A percentile compares a stretch with the other conserved stretches of the same genome.
Conservation (phyloP, 2,329 filamentous ascomycete species). For the Cryphonectria japonica region DNA sequence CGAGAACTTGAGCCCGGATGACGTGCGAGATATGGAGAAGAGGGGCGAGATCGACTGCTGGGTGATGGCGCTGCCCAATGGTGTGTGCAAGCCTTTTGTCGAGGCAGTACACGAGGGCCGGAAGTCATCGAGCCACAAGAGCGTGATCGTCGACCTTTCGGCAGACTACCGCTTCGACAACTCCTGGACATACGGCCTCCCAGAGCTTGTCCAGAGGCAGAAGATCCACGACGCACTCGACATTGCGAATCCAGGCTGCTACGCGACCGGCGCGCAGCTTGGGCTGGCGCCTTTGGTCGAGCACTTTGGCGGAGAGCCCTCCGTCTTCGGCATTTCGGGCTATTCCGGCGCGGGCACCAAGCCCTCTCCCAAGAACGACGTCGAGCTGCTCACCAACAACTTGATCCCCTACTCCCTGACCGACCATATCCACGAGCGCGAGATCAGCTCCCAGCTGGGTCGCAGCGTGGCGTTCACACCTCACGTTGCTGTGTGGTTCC, state of each 20-base stretch:
- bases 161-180: constrained; percentile 92
- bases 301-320: constrained; percentile 76
- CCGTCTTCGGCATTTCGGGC: constrained; percentile 87
- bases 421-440: constrained; percentile 92
- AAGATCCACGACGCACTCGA: constrained; percentile 77
- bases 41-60: constrained; percentile 89
- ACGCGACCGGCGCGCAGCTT: constrained; percentile 89
- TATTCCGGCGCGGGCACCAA: constrained; percentile 96
- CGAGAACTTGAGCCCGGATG: constrained; percentile 85
- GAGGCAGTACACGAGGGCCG: constrained; percentile 80
- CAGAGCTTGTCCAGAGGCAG: constrained; percentile 78
- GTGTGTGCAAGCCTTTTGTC: constrained; percentile 91
- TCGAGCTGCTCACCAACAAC: constrained; percentile 81
- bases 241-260: constrained; percentile 94
- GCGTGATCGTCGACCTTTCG: constrained; percentile 90
- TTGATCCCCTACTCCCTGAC: constrained; percentile 89
- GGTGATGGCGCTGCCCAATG: constrained; percentile 97
- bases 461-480: constrained; percentile 82
- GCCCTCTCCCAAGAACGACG: constrained; percentile 91
- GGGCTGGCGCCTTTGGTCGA: constrained; percentile 82
- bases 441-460: constrained; percentile 81
- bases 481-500: constrained; percentile 96
- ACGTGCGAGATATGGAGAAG: constrained; percentile 82
- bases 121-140: constrained; percentile 56
- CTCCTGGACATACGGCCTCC: constrained; percentile 87